Base-by-base conservation (phyloP, 2,329 filamentous ascomycete species). In the Cytospora piceicola region DNA sequence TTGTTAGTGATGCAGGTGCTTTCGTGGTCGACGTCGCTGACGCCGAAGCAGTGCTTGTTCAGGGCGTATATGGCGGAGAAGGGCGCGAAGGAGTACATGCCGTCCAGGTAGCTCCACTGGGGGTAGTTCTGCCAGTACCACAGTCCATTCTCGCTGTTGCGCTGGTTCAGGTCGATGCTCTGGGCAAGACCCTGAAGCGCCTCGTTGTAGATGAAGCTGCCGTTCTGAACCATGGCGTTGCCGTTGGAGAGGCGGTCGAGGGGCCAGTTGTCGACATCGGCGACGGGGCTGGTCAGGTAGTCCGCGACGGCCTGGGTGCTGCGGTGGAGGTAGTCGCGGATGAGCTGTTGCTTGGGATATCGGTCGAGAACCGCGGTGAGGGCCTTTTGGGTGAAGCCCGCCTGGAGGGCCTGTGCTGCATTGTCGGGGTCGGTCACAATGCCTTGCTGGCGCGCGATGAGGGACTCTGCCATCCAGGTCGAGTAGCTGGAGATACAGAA, bases 61-160 rank as follows among this genome's bases (percentile, higher is more conserved):
- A 73, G 73, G 63, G 72, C 75, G 72, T 74, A 77, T 65, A 70
- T 70, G 3, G 75, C 73, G 63, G 75, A 76, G 69, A 76, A 77
- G 32, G 72, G 72, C 54, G 75, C 75, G 12, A 75, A 75, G 75
- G 79, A 79, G 70, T 76, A 80, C 68, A 82, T 84, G 58, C 82
- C 82, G 66, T 85, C 82, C 0, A 83, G 75, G 58, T 83, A 83
- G 68, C 78, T 80, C 77, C 81, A 80, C 61, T 82, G 73, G 1
- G 80, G 81, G 66, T 83, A 83, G 30, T 15, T 51, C 0, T 65
- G 61, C 64, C 61, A 76, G 58, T 76, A 76, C 75, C 75, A 76
- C 7, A 76, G 61, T 0, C 75, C 74, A 29, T 69, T 67, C 58
- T 73, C 70, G 11, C 61, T 2, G 65, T 71, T 76, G 27, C 73